phyloP scores from a whole-genome alignment of 2,329 filamentous ascomycete genomes.

The Nothomitra cinnamomea region DNA sequence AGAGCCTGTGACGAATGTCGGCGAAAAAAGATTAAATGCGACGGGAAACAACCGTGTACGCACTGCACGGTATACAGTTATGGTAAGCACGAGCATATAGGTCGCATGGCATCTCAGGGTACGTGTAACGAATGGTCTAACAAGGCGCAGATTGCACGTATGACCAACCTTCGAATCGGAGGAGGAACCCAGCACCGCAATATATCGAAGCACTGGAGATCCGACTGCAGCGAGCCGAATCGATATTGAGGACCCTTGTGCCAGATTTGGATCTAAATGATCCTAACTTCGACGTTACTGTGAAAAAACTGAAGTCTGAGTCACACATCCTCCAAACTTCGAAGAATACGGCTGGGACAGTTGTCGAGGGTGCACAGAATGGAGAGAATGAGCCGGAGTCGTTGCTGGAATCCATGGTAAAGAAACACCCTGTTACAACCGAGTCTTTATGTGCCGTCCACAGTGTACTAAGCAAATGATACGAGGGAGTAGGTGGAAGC shows the following conservation, averaged over 20 bases:
- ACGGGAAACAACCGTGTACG: slow-evolving; percentile 76
- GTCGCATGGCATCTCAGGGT: slow-evolving; percentile 3
- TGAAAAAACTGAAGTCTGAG: slow-evolving; percentile 40
- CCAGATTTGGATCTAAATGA: slow-evolving; percentile 77
- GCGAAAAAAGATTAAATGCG: slow-evolving; percentile 76
- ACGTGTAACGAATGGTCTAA: neutral
- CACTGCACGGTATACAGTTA: slow-evolving; percentile 98
- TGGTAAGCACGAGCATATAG: slow-evolving; percentile 38
- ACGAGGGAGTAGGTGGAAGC: slow-evolving; percentile 33
- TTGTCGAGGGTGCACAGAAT: slow-evolving; percentile 14
- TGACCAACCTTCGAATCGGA: slow-evolving; percentile 82
- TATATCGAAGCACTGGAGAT: slow-evolving; percentile 82
- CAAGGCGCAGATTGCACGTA: slow-evolving; percentile 64
- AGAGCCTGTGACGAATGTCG: slow-evolving; percentile 70
- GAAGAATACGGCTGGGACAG: neutral
- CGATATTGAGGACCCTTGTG: slow-evolving; percentile 59
- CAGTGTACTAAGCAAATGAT: too few species aligned
- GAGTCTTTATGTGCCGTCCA: too few species aligned
- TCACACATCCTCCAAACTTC: slow-evolving; percentile 14
- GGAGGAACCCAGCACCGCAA: slow-evolving; percentile 78
- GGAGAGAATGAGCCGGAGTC: slow-evolving; percentile 40
- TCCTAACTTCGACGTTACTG: slow-evolving; percentile 59
- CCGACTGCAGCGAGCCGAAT: slow-evolving; percentile 67
- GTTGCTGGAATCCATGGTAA: slow-evolving; percentile 84
- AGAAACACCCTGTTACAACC: too few species aligned